A percentile compares a stretch with the other conserved stretches of the same genome.
phyloP scores from a whole-genome alignment of 2,329 filamentous ascomycete species.

The Leptodontidium sp. region DNA sequence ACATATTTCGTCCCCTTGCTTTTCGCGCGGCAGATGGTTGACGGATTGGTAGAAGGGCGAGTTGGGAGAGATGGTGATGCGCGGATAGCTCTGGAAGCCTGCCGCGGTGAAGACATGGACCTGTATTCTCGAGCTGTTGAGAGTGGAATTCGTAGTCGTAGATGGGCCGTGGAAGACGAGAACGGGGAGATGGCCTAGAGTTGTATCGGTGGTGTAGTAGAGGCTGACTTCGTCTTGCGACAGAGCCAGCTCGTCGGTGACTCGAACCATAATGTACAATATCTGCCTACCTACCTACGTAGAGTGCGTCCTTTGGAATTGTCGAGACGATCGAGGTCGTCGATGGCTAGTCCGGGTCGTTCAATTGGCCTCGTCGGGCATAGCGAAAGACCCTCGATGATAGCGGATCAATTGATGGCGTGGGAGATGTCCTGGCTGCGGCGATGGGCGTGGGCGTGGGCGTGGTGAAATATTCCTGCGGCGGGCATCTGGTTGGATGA shows the following conservation, averaged over 20 bases:
- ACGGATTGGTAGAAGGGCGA: conserved; percentile 92
- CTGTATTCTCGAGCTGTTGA: conserved; percentile 93
- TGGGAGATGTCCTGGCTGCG: conserved; percentile 15
- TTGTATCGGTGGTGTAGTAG: conserved; percentile 87
- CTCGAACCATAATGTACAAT: conserved; percentile 75
- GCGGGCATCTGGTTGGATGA: conserved; percentile 32
- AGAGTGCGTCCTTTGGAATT: background rate
- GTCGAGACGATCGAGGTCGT: conserved; percentile 23
- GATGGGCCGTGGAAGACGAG: conserved; percentile 93
- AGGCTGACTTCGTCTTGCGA: conserved; percentile 84
- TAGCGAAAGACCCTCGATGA: conserved; percentile 32
- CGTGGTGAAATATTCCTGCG: conserved; percentile 17
- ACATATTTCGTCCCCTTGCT: conserved; percentile 94
- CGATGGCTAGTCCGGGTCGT: conserved; percentile 36
- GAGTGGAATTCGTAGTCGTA: conserved; percentile 84
- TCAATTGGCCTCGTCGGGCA: conserved; percentile 42
- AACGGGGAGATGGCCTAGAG: conserved; percentile 81
- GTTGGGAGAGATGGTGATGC: conserved; percentile 91
- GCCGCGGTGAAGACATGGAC: conserved; percentile 90
- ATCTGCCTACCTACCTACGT: no score
- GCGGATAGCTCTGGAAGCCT: conserved; percentile 87
- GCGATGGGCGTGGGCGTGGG: background rate
- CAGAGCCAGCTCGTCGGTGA: conserved; percentile 79
- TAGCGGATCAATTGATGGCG: conserved; percentile 27
- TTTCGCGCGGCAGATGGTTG: conserved; percentile 87